Evolutionary conservation across 2,329 filamentous ascomycete genomes (phyloP), one percentile per base, ranked within the genome.

Genomic region (Trichoderma cornu-damae): DNA sequence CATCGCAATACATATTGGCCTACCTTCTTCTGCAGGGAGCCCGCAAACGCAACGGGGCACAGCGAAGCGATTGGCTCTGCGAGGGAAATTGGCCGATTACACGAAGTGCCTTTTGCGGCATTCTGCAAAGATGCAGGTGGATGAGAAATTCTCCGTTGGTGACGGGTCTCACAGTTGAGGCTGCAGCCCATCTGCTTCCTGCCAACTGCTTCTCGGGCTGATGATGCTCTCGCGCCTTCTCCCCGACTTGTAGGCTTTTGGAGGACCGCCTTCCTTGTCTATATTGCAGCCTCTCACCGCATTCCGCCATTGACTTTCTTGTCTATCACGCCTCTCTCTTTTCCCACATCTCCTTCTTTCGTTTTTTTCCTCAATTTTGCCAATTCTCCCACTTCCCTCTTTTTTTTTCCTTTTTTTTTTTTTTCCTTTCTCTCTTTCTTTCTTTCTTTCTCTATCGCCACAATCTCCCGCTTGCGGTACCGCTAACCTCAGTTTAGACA

Each of bases 401-500:
- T 43, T 59, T 48, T 48, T 20, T 28, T 44, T 35, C 8, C 11
- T 20, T 18, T 30, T 46, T 43, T 51, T 14, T 28, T 35, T n/a
- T 40, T 48, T n/a, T 24, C 18, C 38, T 49, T 42, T 42, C 18
- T 16, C 18, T 43, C 49, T 3, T 43, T 59, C 44, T 48, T 20
- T 28, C 42, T 35, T 6, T 11, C 16, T 18, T 30, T 46, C 40
- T 51, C 12, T 2, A n/a, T 30, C 18, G n/a, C 32, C 26, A 14
- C 16, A 11, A 11, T 20, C 22, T 47, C 42, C 42, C 16, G 32
- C n/a, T 8, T 26, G 40, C 34, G 59, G 18, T 22, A n/a, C 12
- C 46, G 37, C 16, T 56, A 55, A 60, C 54, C 7, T 50, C 61
- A 59, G 11, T 61, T 44, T 60, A 74, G 70, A 71, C 64, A 64